phyloP scores from a whole-genome alignment of 1,284 basidiomycete species.

The Moesziomyces aphidis region DNA sequence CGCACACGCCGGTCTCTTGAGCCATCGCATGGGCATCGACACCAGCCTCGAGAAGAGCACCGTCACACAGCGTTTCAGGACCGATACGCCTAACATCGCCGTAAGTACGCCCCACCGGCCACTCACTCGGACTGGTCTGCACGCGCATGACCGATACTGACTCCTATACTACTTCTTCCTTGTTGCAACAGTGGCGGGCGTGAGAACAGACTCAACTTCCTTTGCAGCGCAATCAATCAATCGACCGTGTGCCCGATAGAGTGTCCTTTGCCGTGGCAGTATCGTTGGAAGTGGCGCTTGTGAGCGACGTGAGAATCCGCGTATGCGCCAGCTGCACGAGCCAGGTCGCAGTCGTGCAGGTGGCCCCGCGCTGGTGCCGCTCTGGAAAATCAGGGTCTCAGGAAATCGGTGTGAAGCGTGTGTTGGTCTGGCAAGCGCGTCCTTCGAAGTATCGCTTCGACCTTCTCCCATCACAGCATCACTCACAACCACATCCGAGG shows the following conservation, averaged over 20 bases:
- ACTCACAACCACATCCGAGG: neutral
- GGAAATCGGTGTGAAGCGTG: conserved; percentile 2
- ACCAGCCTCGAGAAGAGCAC: conserved; percentile 63
- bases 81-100: conserved; percentile 60
- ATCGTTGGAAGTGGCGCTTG: neutral
- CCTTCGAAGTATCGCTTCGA: too few species aligned
- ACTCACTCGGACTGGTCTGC: neutral
- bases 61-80: conserved; percentile 65
- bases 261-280: neutral
- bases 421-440: conserved; percentile 11
- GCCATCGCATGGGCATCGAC: conserved; percentile 83
- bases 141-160: neutral
- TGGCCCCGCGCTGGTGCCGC: neutral
- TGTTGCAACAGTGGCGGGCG: conserved; percentile 32
- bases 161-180: too few species aligned
- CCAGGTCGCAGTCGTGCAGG: conserved; percentile 2
- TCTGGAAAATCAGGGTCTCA: conserved; percentile 13
- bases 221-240: neutral
- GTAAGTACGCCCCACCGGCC: conserved; percentile 24
- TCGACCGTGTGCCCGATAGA: too few species aligned
- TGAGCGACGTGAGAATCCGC: neutral
- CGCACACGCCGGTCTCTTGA: conserved; percentile 93
- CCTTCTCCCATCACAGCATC: conserved; percentile 1
- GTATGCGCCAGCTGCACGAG: conserved; percentile 14
- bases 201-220: neutral